Evolutionary conservation across 306 rosid species (phyloP), one percentile per base, ranked within the genome.

Genomic region (Dalbergia cultrata): DNA sequence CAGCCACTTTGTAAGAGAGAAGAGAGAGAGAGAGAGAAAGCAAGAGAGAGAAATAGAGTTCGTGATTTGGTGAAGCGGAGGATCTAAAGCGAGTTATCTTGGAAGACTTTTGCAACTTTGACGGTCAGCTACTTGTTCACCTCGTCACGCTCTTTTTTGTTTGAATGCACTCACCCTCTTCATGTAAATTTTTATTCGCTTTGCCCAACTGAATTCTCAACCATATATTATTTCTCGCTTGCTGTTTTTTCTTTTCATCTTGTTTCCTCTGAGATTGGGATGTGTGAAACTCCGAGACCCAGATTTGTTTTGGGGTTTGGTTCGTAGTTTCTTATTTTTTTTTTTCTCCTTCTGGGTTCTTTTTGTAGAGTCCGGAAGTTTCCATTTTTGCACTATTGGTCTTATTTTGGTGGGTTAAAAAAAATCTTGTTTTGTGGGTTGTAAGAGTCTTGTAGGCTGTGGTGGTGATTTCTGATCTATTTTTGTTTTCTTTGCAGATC

Each of bases 111-210:
- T 68, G 76, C 58, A 74, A 79, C 68, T 26, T 79, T 76, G 83
- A 65, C 34, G 85, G 85, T 89, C 70, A 89, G 85, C 82, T 84
- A 79, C 84, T 86, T 41, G 45, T 18, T 75, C 75, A 64, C 41
- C 70, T 5, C 4, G 12, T 80, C 76, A 41, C 37, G 10, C 21
- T 19, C 22, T 72, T 45, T 67, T 71, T 10, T 44, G 31, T 11
- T 44, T 64, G 19, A 53, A 68, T 35, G 74, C 50, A n/a, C 11
- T 2, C 2, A 26, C 31, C 49, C 62, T 41, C 3, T 65, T 67
- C 47, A 12, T 17, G 14, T 67, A 8, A 47, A 21, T 44, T 49
- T 22, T 1, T 43, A 43, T 9, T 7, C 17, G 14, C 39, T 14
- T 62, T 31, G 6, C 4, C 0, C 21, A n/a, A 53, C 59, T 53